Conservation (phyloP, 352 stramenopile species). For the Globisporangium okanoganense region DNA sequence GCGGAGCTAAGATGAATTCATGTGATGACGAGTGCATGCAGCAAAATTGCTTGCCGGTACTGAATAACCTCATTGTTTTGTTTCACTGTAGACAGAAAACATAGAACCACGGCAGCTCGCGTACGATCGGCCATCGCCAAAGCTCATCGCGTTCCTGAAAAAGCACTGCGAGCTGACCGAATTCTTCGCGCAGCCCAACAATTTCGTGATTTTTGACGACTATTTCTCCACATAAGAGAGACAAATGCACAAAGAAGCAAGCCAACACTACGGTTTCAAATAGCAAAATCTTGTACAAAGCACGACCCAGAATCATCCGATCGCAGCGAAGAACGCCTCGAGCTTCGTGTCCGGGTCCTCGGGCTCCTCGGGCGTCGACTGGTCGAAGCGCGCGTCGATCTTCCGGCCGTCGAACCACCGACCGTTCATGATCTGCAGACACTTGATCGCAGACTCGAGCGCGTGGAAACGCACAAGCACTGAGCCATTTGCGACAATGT, state of each 20-base stretch:
- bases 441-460: slow-evolving; percentile 57
- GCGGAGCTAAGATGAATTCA: background rate
- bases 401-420: slow-evolving; percentile 78
- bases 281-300: background rate
- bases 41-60: no score
- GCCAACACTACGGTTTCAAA: background rate
- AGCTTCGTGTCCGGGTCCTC: slow-evolving; percentile 68
- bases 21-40: no score
- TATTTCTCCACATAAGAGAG: slow-evolving; percentile 40
- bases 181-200: slow-evolving; percentile 72
- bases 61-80: no score
- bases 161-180: slow-evolving; percentile 57
- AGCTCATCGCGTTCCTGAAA: slow-evolving; percentile 69
- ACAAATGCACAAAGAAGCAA: background rate
- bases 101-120: slow-evolving; percentile 28
- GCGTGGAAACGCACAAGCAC: slow-evolving; percentile 59
- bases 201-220: slow-evolving; percentile 80
- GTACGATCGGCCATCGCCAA: slow-evolving; percentile 79
- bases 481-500: slow-evolving; percentile 55
- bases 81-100: background rate
- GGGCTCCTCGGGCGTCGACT: slow-evolving; percentile 45
- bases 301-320: slow-evolving; percentile 27
- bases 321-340: slow-evolving; percentile 71
- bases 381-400: slow-evolving; percentile 60
- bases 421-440: slow-evolving; percentile 69